Percentiles rank a stretch among this genome's conserved stretches.
Conservation (phyloP, 257 asterid genomes). For the Solanum pimpinellifolium region DNA sequence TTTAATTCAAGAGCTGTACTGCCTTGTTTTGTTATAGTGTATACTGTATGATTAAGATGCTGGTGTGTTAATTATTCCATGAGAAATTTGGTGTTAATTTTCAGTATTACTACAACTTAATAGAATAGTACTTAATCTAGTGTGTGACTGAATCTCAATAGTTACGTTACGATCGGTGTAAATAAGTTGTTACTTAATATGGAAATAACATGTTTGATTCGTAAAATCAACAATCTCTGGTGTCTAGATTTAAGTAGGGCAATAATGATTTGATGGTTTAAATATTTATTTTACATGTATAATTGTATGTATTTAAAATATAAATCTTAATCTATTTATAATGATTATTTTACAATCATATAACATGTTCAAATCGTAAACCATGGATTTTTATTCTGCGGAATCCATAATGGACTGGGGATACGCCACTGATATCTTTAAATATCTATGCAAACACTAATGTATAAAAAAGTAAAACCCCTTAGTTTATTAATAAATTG, state of each 20-base stretch:
- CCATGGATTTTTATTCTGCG: not conserved
- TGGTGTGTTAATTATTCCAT: not conserved
- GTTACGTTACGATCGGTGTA: not conserved
- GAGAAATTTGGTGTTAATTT: not conserved
- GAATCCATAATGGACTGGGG: not conserved
- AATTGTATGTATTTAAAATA: not conserved
- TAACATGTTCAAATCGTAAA: not conserved
- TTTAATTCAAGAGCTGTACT: slow-evolving; percentile 80
- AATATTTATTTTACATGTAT: not conserved
- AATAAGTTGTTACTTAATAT: not conserved
- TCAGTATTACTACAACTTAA: not conserved
- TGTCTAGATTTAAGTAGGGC: not conserved
- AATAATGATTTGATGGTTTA: not conserved
- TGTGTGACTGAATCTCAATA: not conserved
- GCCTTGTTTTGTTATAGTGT: slow-evolving; percentile 87
- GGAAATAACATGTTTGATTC: not conserved
- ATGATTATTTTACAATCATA: not conserved
- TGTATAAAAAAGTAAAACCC: not conserved
- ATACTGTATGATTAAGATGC: slow-evolving; percentile 27
- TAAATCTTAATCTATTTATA: not conserved
- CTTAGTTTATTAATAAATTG: not conserved
- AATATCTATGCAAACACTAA: not conserved
- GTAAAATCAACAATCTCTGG: not conserved
- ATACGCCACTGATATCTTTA: not conserved
- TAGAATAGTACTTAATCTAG: not conserved